phyloP scores from a whole-genome alignment of 1,139 yeast species.

The Citeromyces hawaiiensis region DNA sequence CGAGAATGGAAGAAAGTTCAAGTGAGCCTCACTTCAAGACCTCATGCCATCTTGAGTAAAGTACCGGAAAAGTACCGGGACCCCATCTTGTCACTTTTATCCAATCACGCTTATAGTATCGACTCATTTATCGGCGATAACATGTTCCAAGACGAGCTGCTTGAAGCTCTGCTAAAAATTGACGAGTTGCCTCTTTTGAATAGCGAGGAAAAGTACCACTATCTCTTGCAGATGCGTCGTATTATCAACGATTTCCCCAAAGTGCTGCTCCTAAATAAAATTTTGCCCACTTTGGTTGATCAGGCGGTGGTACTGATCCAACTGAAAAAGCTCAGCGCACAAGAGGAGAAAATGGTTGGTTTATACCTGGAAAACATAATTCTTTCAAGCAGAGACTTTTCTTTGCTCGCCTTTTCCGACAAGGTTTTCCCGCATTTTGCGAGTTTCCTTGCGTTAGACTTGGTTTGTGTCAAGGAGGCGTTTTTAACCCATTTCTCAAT shows the following conservation, averaged over 20 bases:
- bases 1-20: constrained; percentile 4
- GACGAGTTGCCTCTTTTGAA: constrained; percentile 78
- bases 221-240: constrained; percentile 49
- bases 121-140: constrained; percentile 41
- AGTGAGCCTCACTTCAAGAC: constrained; percentile 1
- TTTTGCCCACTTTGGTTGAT: constrained; percentile 38
- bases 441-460: constrained; percentile 19
- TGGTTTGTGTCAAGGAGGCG: constrained; percentile 15
- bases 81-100: constrained; percentile 15
- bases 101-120: constrained; percentile 24
- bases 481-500: constrained; percentile 26
- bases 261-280: constrained; percentile 53
- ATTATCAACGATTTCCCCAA: constrained; percentile 61
- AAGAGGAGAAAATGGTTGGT: constrained; percentile 32
- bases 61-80: constrained; percentile 15
- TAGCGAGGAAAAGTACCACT: constrained; percentile 51
- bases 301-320: constrained; percentile 16
- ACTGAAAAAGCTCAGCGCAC: constrained; percentile 14
- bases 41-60: constrained; percentile 13
- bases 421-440: constrained; percentile 38
- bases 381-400: constrained; percentile 51
- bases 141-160: constrained; percentile 66
- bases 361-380: constrained; percentile 44
- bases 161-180: constrained; percentile 69
- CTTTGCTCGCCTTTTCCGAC: constrained; percentile 70